Conservation (phyloP, 2,329 filamentous ascomycete genomes). For the Talaromyces atroroseus region DNA sequence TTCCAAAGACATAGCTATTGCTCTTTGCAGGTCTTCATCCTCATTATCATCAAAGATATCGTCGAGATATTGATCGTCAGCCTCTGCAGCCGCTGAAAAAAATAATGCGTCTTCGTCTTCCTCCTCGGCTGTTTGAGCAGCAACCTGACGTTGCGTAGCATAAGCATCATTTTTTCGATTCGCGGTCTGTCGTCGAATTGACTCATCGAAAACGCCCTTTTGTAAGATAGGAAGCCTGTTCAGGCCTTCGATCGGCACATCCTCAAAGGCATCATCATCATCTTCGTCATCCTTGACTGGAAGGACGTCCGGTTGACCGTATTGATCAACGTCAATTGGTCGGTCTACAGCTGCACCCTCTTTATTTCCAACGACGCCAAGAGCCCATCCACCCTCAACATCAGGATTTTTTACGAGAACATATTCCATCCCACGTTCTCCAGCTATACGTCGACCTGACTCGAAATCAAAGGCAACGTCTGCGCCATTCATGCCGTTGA, state of each 20-base stretch:
- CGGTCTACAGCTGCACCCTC: constrained; percentile 73
- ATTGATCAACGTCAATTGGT: constrained; percentile 82
- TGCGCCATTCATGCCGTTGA: constrained; percentile 80
- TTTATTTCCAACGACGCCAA: constrained; percentile 86
- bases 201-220: constrained; percentile 32
- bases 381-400: constrained; percentile 89
- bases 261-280: constrained; percentile 72
- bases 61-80: constrained; percentile 36
- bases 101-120: constrained; percentile 53
- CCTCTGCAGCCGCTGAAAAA: constrained; percentile 43
- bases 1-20: constrained; percentile 79
- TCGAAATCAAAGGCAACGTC: constrained; percentile 61
- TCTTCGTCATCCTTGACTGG: constrained; percentile 62
- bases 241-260: constrained; percentile 83
- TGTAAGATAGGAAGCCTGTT: constrained; percentile 67
- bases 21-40: constrained; percentile 70
- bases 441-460: constrained; percentile 48
- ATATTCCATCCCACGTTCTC: constrained; percentile 88
- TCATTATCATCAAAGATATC: constrained; percentile 53
- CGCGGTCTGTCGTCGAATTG: constrained; percentile 25
- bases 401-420: constrained; percentile 94
- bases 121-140: constrained; percentile 10
- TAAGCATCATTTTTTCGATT: too few species aligned
- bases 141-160: too few species aligned
- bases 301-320: constrained; percentile 46